Evolutionary conservation across 2,329 filamentous ascomycete species (phyloP).

Genomic region (Fusarium brevicatenulatum): DNA sequence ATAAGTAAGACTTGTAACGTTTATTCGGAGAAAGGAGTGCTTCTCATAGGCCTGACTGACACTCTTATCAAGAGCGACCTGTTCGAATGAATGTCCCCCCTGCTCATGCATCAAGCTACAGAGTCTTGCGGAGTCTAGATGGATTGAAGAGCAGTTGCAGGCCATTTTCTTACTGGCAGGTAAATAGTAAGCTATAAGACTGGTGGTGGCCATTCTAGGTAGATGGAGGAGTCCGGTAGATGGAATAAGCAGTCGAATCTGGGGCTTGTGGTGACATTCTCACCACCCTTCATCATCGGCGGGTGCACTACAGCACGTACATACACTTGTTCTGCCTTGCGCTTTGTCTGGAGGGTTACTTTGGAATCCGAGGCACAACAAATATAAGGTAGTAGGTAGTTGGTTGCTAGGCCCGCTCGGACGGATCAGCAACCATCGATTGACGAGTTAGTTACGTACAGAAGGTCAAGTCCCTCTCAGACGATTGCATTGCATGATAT

Average conservation of each 20-base stretch:
- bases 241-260: not conserved
- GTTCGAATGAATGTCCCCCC: not conserved
- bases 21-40: not conserved
- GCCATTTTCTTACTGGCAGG: not conserved
- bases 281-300: not conserved
- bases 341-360: not conserved
- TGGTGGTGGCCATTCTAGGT: not conserved
- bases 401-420: not conserved
- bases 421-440: not conserved
- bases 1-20: constrained; percentile 32
- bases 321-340: not conserved
- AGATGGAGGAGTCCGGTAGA: not conserved
- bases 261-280: not conserved
- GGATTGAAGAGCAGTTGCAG: not conserved
- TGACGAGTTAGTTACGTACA: not conserved
- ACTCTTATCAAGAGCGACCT: not conserved
- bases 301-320: not conserved
- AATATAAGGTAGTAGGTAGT: too few species aligned
- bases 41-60: not conserved
- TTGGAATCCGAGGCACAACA: not conserved
- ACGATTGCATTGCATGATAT: constrained; percentile 1
- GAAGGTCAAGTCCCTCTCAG: not conserved
- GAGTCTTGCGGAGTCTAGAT: not conserved
- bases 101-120: not conserved
- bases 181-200: not conserved